These are phyloP conservation scores for Coemansia sp. DNA, from an alignment of 192 early-diverging fungal species.

Conservation along the genomic window DNA sequence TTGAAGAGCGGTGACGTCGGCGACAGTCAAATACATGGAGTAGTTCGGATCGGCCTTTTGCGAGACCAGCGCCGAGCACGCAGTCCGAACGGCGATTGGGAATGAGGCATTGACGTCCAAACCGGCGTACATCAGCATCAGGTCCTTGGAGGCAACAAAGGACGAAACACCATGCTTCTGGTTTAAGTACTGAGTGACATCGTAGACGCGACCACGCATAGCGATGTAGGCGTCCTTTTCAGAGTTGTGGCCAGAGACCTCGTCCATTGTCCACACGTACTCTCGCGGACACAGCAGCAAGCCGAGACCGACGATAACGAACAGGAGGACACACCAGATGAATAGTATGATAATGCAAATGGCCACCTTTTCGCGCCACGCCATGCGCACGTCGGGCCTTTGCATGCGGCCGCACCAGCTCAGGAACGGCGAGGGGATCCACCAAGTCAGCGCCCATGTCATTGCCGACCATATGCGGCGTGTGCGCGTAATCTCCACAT, in stretches of 20 bases:
- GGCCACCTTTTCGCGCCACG: constrained; percentile 95
- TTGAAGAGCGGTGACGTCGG: constrained; percentile 15
- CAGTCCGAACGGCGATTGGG: constrained; percentile 59
- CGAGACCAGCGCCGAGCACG: constrained; percentile 58
- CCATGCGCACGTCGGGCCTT: constrained; percentile 91
- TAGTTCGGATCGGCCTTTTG: constrained; percentile 29
- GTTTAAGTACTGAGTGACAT: constrained; percentile 59
- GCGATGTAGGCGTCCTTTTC: constrained; percentile 60
- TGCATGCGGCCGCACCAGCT: constrained; percentile 66
- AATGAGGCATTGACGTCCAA: constrained; percentile 60
- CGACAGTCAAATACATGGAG: constrained; percentile 13
- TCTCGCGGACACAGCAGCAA: constrained; percentile 71
- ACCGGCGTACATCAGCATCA: constrained; percentile 51
- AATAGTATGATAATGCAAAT: constrained; percentile 87
- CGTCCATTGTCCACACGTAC: constrained; percentile 70
- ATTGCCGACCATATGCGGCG: constrained; percentile 36
- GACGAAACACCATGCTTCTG: constrained; percentile 54
- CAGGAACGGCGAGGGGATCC: constrained; percentile 41
- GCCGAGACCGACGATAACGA: constrained; percentile 85
- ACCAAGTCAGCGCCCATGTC: constrained; percentile 35
- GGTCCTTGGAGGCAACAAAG: constrained; percentile 8
- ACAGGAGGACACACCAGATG: constrained; percentile 77
- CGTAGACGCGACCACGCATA: constrained; percentile 80
- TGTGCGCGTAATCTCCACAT: constrained; percentile 33
- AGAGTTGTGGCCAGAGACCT: constrained; percentile 60